Evolutionary conservation across 129 eudicot genomes (phyloP).

Genomic region (Flaveria brownii): DNA sequence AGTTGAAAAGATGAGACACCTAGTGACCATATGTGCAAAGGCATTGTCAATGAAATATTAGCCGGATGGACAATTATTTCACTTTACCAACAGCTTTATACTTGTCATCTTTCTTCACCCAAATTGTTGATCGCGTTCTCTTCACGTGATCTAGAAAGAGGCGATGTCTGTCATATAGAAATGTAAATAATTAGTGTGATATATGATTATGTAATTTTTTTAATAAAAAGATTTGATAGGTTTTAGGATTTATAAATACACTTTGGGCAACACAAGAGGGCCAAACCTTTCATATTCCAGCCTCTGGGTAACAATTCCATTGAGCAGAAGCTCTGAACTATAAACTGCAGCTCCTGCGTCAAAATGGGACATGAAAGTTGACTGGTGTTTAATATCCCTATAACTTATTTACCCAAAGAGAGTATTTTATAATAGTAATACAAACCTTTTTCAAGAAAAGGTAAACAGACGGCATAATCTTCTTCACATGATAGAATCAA

Average conservation of each 20-base stretch:
- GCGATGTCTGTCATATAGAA: neutral
- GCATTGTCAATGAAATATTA: neutral
- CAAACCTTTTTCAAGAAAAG: slow-evolving; percentile 80
- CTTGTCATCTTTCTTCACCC: slow-evolving; percentile 18
- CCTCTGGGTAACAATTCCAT: slow-evolving; percentile 85
- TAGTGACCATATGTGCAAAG: slow-evolving; percentile 15
- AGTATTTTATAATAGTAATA: neutral
- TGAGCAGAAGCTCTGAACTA: slow-evolving; percentile 83
- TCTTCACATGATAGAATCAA: slow-evolving; percentile 88
- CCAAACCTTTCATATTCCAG: slow-evolving; percentile 84
- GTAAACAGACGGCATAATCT: slow-evolving; percentile 66
- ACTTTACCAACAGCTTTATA: slow-evolving; percentile 10
- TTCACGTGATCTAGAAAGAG: slow-evolving; percentile 6
- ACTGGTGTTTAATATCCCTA: neutral
- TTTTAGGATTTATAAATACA: neutral
- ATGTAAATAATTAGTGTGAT: neutral
- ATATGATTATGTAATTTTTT: neutral
- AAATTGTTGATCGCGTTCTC: slow-evolving; percentile 20
- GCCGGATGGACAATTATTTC: neutral
- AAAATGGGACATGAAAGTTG: slow-evolving; percentile 9
- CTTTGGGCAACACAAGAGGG: neutral
- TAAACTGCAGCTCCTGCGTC: slow-evolving; percentile 70
- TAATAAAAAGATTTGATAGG: neutral
- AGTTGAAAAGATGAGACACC: neutral
- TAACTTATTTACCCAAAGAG: slow-evolving; percentile 5